These are phyloP conservation scores for Neurospora tetrasperma DNA, from an alignment of 495 filamentous ascomycete genomes.

Conservation along the genomic window DNA sequence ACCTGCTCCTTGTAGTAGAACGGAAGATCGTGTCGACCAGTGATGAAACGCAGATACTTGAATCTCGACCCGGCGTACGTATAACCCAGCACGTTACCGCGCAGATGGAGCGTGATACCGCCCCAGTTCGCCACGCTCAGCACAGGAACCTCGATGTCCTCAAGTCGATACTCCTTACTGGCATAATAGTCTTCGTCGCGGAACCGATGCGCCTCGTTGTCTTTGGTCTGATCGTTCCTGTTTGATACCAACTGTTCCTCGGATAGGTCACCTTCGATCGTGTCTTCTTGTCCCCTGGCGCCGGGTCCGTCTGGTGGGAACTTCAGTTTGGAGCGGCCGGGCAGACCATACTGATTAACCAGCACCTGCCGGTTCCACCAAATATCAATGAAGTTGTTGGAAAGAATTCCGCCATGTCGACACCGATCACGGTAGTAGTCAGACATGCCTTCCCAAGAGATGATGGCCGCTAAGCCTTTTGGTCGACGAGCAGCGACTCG, in stretches of 20 bases:
- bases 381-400: conserved; percentile 50
- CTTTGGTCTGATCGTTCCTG: conserved; percentile 48
- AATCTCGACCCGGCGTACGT: conserved; percentile 46
- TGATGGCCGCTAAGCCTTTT: conserved; percentile 47
- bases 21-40: conserved; percentile 58
- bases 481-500: conserved; percentile 50
- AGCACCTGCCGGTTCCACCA: conserved; percentile 60
- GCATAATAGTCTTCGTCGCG: conserved; percentile 53
- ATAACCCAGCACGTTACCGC: conserved; percentile 57
- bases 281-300: conserved; percentile 41
- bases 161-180: conserved; percentile 47
- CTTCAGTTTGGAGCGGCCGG: conserved; percentile 15
- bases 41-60: conserved; percentile 59
- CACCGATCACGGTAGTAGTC: conserved; percentile 56
- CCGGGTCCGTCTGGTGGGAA: conserved; percentile 28
- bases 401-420: conserved; percentile 56
- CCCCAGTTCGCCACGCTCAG: conserved; percentile 58
- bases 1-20: conserved; percentile 61
- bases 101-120: conserved; percentile 50
- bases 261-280: conserved; percentile 45
- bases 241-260: conserved; percentile 42
- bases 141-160: conserved; percentile 52
- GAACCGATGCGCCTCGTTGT: conserved; percentile 45
- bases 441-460: conserved; percentile 62
- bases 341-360: conserved; percentile 51